Evolutionary conservation across 805 yeast genomes (phyloP), one percentile per base, ranked within the genome.

Genomic region (Candida krabiensis): DNA sequence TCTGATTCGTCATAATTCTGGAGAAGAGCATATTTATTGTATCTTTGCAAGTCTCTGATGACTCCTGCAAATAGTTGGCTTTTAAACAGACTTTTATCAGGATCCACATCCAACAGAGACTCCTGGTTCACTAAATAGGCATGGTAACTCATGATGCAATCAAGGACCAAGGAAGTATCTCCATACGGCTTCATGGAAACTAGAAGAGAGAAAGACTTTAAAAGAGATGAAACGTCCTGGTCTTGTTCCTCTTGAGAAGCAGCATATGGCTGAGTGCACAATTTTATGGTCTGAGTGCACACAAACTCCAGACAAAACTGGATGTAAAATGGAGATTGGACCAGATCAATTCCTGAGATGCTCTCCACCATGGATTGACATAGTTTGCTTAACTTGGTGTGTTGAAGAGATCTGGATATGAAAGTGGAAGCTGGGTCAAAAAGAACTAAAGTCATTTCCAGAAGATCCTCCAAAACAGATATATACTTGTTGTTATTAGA

Each of bases 251-350:
- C 33, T 11, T 23, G 12, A 14, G 40, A 16, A 4, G 43, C 22
- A 17, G 37, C 27, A 33, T 33, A 42, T 6, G 50, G 46, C 9
- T 42, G 22, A 17, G 43, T 41, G 29, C 36, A 28, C 11, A 45
- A 36, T 18, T 19, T 27, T 23, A 40, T 38, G n/a, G 40, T 35
- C 19, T 37, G 37, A 12, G 40, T 32, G 12, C 45, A 33, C 5
- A 49, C 34, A 33, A 56, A 50, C 36, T 57, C 60, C 9, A 55
- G 30, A n/a, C 43, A 37, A 7, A 52, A 42, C 33, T 57, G 49
- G 16, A 55, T 28, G 15, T 36, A 45, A 7, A 53, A 40, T 11
- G 63, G 62, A 2, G 46, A 40, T 23, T 38, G 30, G 2, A 35
- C 36, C 12, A 56, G 14, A 15, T 48, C 33, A 7, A 45, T 16